Evolutionary conservation across 2,329 filamentous ascomycete genomes (phyloP), one percentile per base, ranked within the genome.

Genomic region (Colletotrichum liriopes): DNA sequence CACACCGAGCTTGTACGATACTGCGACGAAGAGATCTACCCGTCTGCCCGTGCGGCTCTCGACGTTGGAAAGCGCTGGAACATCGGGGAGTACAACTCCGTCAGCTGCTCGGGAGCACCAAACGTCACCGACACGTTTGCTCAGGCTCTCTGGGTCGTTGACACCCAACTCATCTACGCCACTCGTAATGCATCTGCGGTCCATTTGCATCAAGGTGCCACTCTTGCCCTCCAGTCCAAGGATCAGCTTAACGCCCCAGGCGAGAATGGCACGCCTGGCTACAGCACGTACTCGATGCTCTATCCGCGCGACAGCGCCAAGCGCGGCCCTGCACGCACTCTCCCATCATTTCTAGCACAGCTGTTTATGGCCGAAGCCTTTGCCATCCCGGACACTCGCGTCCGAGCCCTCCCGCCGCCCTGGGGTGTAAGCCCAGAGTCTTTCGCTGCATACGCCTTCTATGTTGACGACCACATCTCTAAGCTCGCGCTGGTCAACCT

Each of bases 41-140:
- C 67, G 3, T 69, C 67, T 18, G 67, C 67, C 61, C 60, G 52
- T 16, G 65, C 65, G n/a, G 65, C 65, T 16, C 65, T 67, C 39
- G 65, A 55, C 58, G 71, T 37, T 5, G 73, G 74, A 20, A 65
- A 47, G 49, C 62, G 39, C 18, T 75, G 74, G 74, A 62, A 79
- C 58, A 79, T 84, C 20, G 82, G 81, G 47, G 82, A 84, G 71
- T 82, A 81, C 75, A 84, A 84, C 77, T 81, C 79, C 5, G 81
- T 84, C 59, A 79, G 82, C 7, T 84, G 82, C 72, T 78, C 77
- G n/a, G 82, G 82, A 9, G 78, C 78, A 35, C 80, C 81, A 0
- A 78, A 79, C 67, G 81, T 84, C n/a, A 80, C 80, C 3, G 82
- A 84, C 71, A 83, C 81, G 0, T 84, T 84, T 65, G 81, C 81